Evolutionary conservation across 805 yeast species (phyloP).

Genomic region (Saccharomyces eubayanus): DNA sequence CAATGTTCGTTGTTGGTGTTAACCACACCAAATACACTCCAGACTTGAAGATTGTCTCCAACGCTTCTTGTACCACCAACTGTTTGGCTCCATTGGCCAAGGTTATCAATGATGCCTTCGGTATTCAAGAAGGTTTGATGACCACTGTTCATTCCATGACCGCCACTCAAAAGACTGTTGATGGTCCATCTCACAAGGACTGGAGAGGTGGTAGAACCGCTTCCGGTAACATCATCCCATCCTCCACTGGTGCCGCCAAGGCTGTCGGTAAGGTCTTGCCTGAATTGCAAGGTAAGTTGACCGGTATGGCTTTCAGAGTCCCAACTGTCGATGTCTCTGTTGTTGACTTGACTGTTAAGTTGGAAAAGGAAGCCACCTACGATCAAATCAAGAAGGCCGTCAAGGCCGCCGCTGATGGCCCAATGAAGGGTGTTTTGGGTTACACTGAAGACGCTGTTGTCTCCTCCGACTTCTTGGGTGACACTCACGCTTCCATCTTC

Average conservation of each 20-base stretch:
- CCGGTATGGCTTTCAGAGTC: constrained; percentile 90
- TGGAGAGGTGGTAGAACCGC: constrained; percentile 99
- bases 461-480: constrained; percentile 81
- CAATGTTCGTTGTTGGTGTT: constrained; percentile 92
- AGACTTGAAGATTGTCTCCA: constrained; percentile 71
- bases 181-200: constrained; percentile 88
- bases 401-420: constrained; percentile 70
- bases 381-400: constrained; percentile 73
- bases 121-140: constrained; percentile 88
- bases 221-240: constrained; percentile 90
- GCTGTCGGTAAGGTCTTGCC: constrained; percentile 96
- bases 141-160: constrained; percentile 94
- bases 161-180: constrained; percentile 93
- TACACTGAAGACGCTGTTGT: constrained; percentile 92
- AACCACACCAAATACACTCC: constrained; percentile 71
- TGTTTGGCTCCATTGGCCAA: constrained; percentile 92
- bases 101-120: constrained; percentile 76
- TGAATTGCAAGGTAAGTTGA: constrained; percentile 81
- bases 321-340: constrained; percentile 92
- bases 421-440: constrained; percentile 73
- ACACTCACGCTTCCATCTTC: constrained; percentile 77
- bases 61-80: constrained; percentile 94
- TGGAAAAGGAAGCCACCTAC: constrained; percentile 67
- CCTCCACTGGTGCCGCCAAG: constrained; percentile 96
- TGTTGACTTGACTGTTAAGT: constrained; percentile 83